Base-by-base conservation (phyloP, 2,329 filamentous ascomycete genomes). In the Cladosporium sphaerospermum region DNA sequence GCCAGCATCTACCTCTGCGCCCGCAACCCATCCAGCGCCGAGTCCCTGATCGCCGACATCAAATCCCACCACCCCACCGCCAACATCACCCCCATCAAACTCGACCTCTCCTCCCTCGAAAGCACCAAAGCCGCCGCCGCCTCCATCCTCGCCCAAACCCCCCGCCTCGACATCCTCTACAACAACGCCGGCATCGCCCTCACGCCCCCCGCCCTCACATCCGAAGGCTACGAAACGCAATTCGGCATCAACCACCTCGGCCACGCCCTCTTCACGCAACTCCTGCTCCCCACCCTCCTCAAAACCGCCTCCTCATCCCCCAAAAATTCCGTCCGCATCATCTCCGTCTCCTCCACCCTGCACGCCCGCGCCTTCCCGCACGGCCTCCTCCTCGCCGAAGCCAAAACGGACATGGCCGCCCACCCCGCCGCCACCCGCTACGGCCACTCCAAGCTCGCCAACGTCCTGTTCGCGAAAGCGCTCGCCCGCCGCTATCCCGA, bases 21-120 rank as follows among this genome's bases (percentile, higher is more conserved):
- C 1, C 72, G 76, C 53, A 73, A 66, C 31, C 61, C 65, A 11
- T 67, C 67, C 43, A 74, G 73, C 61, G 74, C 73, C 31, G 53
- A 64, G 10, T 58, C 66, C n/a, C 67, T 73, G 16, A 73, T 76
- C 53, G 47, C 62, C 16, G 65, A 70, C n/a, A 66, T 75, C 59
- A 65, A 69, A n/a, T 52, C 57, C 4, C 47, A 57, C 4, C 61
- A 68, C 3, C 68, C 71, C 3, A 60, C 66, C 42, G 67, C 68
- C 28, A 56, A 55, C 53, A 71, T 80, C 51, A 66, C 69, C 39
- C 70, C 72, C 55, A 61, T 82, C 8, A 63, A 70, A 9, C 71
- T 78, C 23, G 78, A 82, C 58, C 68, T 82, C 11, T 61, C 72
- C 1, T 79, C 77, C 1, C 73, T 81, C 40, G 61, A 68, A 13